Base-by-base conservation (phyloP, 208 protist genomes). In the Paratrypanosoma confusum region DNA sequence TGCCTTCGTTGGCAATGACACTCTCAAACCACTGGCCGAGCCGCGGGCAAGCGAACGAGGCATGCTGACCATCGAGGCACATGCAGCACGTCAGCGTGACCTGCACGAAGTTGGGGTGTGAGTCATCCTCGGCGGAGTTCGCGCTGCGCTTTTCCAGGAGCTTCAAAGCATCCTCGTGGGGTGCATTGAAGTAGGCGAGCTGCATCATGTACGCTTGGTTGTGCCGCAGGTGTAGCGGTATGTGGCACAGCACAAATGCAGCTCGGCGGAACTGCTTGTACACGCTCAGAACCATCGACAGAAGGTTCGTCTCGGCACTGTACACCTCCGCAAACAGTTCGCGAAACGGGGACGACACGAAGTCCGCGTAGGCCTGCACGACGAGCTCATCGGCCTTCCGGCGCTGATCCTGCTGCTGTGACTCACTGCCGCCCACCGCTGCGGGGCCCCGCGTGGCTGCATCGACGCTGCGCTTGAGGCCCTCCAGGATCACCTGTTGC, bases 41-140 rank as follows among this genome's bases (percentile, higher is more conserved):
- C 0, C 71, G 60, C 16, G 82, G 82, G 38, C 82, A 92, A 20
- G 56, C 45, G 55, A 77, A 71, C 2, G 75, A 83, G 5, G 82
- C 72, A 57, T 92, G 82, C 5, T 53, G 65, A 22, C 71, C 64
- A 36, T 92, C 82, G n/a, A 92, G 63, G 51, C 82, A 92, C 67
- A 92, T 88, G 55, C 82, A 92, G 49, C 82, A 92, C 28, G 82
- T 88, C 23, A 56, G 49, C 14, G 78, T 79, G 23, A 92, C 78
- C 54, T 92, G 82, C 7, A 83, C 53, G 64, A 92, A 86, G 53
- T 88, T 88, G 13, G 76, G 76, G 40, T 85, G 76, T 14, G 29
- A 50, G 5, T 41, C 51, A 37, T 65, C 54, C 16, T 57, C 54
- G 3, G 50, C 50, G 16, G 56, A 59, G 21, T 61, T 11, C 13